phyloP scores from a whole-genome alignment of 1,284 basidiomycete genomes.

The Ustilago cynodontis region DNA sequence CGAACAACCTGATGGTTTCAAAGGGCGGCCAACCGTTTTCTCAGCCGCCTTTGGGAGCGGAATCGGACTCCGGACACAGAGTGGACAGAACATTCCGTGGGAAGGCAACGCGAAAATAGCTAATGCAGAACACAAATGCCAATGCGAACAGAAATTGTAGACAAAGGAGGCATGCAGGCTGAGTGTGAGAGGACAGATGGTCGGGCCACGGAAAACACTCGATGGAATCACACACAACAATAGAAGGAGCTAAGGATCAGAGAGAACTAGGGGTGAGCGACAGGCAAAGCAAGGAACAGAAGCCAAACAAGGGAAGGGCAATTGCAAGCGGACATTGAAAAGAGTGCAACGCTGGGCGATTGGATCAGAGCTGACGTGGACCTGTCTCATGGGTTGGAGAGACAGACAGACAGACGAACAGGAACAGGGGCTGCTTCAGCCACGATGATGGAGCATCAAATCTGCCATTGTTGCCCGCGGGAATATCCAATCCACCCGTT shows the following conservation, averaged over 20 bases:
- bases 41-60: neutral
- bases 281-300: neutral
- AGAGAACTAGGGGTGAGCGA: neutral
- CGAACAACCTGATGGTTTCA: neutral
- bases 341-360: neutral
- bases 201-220: no score
- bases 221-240: no score
- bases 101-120: neutral
- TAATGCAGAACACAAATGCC: no score
- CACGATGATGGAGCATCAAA: neutral
- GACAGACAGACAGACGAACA: neutral
- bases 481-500: slow-evolving; percentile 4
- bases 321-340: neutral
- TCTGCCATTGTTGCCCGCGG: neutral
- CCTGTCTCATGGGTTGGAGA: slow-evolving; percentile 1
- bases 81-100: neutral
- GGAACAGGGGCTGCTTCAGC: neutral
- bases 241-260: no score
- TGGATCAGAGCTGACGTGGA: neutral
- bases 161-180: no score
- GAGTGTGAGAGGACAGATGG: no score
- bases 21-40: no score
- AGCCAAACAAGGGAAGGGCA: neutral
- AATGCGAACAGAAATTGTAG: no score
- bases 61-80: neutral